phyloP scores from a whole-genome alignment of 148 eudicot species.

The Silene uniflora region DNA sequence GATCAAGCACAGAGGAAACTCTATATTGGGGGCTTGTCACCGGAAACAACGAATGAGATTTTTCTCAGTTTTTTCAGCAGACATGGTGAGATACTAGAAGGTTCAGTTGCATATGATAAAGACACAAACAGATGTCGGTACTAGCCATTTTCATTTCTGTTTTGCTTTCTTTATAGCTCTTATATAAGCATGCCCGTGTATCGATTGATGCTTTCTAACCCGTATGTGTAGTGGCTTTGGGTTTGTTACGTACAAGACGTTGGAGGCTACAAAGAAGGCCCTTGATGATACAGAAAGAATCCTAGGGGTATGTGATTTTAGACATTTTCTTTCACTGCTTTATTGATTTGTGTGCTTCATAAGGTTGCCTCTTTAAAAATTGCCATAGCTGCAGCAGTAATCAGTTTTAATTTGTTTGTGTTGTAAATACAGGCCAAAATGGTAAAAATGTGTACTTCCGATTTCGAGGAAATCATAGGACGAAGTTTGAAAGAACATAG shows the following conservation, averaged over 20 bases:
- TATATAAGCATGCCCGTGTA: too few species aligned
- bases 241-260: conserved; percentile 56
- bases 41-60: conserved; percentile 59
- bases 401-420: too few species aligned
- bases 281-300: conserved; percentile 60
- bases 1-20: conserved; percentile 68
- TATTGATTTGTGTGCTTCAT: background rate
- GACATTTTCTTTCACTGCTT: background rate
- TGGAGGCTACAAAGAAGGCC: conserved; percentile 56
- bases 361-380: background rate
- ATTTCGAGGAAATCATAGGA: too few species aligned
- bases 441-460: too few species aligned
- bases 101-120: conserved; percentile 73
- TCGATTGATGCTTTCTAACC: background rate
- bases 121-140: conserved; percentile 61
- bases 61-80: conserved; percentile 50
- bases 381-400: too few species aligned
- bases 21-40: conserved; percentile 58
- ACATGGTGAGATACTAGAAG: conserved; percentile 68
- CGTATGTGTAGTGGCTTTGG: conserved; percentile 52
- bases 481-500: too few species aligned
- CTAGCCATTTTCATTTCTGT: background rate
- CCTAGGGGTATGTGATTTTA: conserved; percentile 46
- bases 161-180: background rate
- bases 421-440: too few species aligned